Base-by-base conservation (phyloP, 345 rosid genomes). In the Stellera chamaejasme region DNA sequence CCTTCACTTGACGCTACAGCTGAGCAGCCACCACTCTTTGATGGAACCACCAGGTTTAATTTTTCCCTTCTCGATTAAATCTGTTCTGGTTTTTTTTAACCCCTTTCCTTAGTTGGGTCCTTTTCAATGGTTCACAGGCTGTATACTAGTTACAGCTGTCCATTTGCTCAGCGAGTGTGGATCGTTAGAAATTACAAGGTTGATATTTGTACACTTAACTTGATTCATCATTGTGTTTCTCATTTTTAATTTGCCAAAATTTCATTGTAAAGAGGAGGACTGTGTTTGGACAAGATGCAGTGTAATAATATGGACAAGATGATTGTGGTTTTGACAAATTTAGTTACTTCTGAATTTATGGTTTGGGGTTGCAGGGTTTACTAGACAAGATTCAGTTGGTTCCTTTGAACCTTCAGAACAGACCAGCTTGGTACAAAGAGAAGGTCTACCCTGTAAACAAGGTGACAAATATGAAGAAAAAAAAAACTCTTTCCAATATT, bases 121-220 rank as follows among this genome's bases (percentile, higher is more conserved):
- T 14, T 46, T 10, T 1, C 1, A 7, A 6, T 32, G 23, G 10
- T 52, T 43, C 56, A 32, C 66, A 90, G 97, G 78, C 47, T 88
- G 82, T 91, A 91, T 71, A 74, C 79, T 26, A 44, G 56, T 54
- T 77, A 80, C 51, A 1, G 58, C 8, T 86, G 98, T 66, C 98
- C 98, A 25, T 92, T 5, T 66, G 89, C 93, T 8, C 97, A 86
- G 66, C 88, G 98, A 32, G 97, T 70, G 56, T 88, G 98, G 98
- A 88, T 92, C 84, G 82, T 95, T 61, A 78, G 98, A 66, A 86
- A 92, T 67, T 61, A 67, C 60, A 88, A 88, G 97, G 95, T 86
- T 16, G n/a, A 27, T n/a, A 19, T 19, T 19, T 19, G 0, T 19
- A 19, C 32, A 32, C 32, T 16, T 52, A 5, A 16, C 27, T 47